Base-by-base conservation (phyloP, 179 eudicot genomes). In the Beta corolliflora region DNA sequence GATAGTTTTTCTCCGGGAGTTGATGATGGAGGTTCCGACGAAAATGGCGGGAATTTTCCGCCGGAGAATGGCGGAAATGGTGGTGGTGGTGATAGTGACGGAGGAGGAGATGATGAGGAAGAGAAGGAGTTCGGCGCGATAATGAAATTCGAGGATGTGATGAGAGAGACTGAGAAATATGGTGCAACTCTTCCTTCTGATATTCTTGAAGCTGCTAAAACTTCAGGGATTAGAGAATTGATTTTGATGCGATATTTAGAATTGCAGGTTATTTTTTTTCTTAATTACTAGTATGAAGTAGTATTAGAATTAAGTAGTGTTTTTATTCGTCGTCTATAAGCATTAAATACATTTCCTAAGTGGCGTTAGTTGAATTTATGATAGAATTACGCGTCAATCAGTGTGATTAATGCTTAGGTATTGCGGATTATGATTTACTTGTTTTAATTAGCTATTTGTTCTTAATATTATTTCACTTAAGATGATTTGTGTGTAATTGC, bases 151-250 rank as follows among this genome's bases (percentile, higher is more conserved):
- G 97, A 89, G 77, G 98, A 91, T 60, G 97, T 94, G 77, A 82
- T 91, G 69, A 89, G 86, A 46, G 92, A 90, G 88, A 78, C 86
- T 11, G 92, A 91, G 71, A 81, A 80, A 52, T 78, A 87, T 50
- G 92, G 93, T 73, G 88, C 85, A 2, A 87, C 65, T 77, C 93
- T 93, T 75, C 97, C 97, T 23, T 74, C 86, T 9, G 97, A 93
- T 87, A 87, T 93, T 89, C 66, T 93, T 31, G 93, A 91, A 82
- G 98, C 98, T 16, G 98, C 98, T 0, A 89, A 90, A 76, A 80
- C 73, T 16, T 71, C 84, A 1, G 98, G 98, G 63, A 88, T 94
- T 65, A 85, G 95, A n/a, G 84, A 87, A 66, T 50, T 94, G 80
- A 80, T 94, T 74, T 90, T 93, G 46, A 68, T 44, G 46, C 87